A percentile compares a stretch with the other conserved stretches of the same genome.
Conservation (phyloP, 768 basidiomycete species). For the Polyporus arcularius region DNA sequence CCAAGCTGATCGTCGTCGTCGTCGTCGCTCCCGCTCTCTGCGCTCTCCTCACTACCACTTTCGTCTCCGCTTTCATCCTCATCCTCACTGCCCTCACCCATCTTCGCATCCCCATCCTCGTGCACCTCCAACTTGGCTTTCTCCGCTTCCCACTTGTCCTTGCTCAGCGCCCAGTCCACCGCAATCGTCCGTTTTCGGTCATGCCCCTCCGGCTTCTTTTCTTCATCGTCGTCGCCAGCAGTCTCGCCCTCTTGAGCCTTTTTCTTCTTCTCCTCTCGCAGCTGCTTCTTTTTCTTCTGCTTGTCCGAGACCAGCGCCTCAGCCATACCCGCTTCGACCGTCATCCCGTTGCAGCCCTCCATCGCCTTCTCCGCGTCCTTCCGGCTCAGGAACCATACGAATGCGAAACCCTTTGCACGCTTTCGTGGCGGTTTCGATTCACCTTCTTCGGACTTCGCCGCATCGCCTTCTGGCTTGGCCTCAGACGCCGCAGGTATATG, state of each 20-base stretch:
- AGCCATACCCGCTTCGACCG: slow-evolving; percentile 64
- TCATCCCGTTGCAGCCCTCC: slow-evolving; percentile 76
- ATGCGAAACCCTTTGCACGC: slow-evolving; percentile 82
- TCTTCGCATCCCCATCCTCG: slow-evolving; percentile 36
- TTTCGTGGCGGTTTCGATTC: slow-evolving; percentile 27
- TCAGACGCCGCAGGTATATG: slow-evolving; percentile 57
- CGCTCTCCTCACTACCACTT: too few species aligned
- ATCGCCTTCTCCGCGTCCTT: slow-evolving; percentile 85
- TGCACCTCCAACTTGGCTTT: slow-evolving; percentile 50
- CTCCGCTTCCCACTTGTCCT: slow-evolving; percentile 88
- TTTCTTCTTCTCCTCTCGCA: slow-evolving; percentile 51
- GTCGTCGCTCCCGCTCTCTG: slow-evolving; percentile 23
- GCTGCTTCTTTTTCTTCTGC: slow-evolving; percentile 67
- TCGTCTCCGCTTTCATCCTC: slow-evolving; percentile 20
- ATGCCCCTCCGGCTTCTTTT: slow-evolving; percentile 37
- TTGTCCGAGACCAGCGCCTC: slow-evolving; percentile 57
- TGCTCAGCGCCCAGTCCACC: slow-evolving; percentile 96
- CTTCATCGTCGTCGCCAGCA: slow-evolving; percentile 29
- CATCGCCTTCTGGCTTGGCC: slow-evolving; percentile 27
- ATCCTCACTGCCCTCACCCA: slow-evolving; percentile 35
- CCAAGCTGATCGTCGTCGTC: slow-evolving; percentile 36
- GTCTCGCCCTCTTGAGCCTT: slow-evolving; percentile 27
- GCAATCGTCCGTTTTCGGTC: slow-evolving; percentile 65
- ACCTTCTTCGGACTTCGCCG: slow-evolving; percentile 28
- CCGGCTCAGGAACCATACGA: slow-evolving; percentile 89